phyloP scores from a whole-genome alignment of 2,329 filamentous ascomycete species.

The Penicillium sp. region DNA sequence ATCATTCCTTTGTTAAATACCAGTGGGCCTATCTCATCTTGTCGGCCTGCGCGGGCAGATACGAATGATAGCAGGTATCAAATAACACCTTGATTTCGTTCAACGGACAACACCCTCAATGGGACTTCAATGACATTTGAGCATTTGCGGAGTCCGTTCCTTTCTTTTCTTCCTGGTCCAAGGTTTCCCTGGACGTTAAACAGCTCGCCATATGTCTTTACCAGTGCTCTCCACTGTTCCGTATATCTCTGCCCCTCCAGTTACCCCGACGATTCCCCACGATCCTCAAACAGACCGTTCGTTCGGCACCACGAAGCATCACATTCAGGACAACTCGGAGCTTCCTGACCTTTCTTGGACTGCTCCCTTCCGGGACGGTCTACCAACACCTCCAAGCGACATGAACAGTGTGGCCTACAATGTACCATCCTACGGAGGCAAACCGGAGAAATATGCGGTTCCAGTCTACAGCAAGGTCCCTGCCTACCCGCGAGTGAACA shows the following conservation, averaged over 20 bases:
- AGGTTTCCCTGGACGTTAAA: constrained; percentile 20
- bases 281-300: constrained; percentile 25
- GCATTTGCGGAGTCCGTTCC: constrained; percentile 10
- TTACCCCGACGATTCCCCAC: constrained; percentile 33
- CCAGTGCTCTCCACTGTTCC: constrained; percentile 33
- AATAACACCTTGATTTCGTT: constrained; percentile 8
- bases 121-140: constrained; percentile 27
- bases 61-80: constrained; percentile 2
- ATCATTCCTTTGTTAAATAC: not conserved
- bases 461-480: constrained; percentile 29
- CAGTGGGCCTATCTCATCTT: not conserved
- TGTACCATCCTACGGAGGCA: constrained; percentile 39
- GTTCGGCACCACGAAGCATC: constrained; percentile 20
- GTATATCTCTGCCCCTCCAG: constrained; percentile 33
- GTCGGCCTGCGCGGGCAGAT: not conserved
- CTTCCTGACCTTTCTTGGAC: constrained; percentile 35
- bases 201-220: constrained; percentile 40
- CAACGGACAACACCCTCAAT: constrained; percentile 22
- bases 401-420: constrained; percentile 48
- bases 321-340: constrained; percentile 22
- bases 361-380: constrained; percentile 46
- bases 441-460: constrained; percentile 32
- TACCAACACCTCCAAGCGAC: constrained; percentile 48
- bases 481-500: constrained; percentile 27
- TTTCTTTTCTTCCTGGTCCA: constrained; percentile 14